phyloP scores from a whole-genome alignment of 768 basidiomycete species.

The Boletellus sp. region DNA sequence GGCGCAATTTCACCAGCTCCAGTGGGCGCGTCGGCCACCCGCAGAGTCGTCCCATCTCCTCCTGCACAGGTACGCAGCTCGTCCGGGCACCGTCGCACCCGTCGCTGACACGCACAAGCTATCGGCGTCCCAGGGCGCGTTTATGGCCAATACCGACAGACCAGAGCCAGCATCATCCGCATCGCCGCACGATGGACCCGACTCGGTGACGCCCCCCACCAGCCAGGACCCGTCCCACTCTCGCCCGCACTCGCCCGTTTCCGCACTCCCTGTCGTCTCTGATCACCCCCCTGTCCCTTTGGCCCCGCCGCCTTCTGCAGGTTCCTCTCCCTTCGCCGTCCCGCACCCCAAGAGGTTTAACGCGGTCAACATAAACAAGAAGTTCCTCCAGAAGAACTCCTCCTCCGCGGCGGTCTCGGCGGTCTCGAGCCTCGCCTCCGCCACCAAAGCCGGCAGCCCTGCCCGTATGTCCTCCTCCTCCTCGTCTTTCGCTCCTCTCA shows the following conservation, averaged over 20 bases:
- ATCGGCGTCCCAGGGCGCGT: conserved; percentile 68
- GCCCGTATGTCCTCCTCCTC: conserved; percentile 43
- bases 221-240: conserved; percentile 4
- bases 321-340: conserved; percentile 24
- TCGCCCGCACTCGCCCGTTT: conserved; percentile 18
- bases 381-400: conserved; percentile 89
- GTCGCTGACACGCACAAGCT: conserved; percentile 6
- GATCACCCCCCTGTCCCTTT: conserved; percentile 13
- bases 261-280: conserved; percentile 11
- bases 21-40: conserved; percentile 1
- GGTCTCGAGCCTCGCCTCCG: conserved; percentile 37
- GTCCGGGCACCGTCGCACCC: neutral
- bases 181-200: conserved; percentile 27
- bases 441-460: conserved; percentile 49
- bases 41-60: neutral
- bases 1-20: conserved; percentile 10
- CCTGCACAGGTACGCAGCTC: conserved; percentile 8
- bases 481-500: conserved; percentile 5
- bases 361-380: conserved; percentile 92
- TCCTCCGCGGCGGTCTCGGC: conserved; percentile 46
- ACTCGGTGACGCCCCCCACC: neutral
- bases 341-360: conserved; percentile 82
- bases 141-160: conserved; percentile 69
- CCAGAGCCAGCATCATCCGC: conserved; percentile 44
- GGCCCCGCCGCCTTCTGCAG: conserved; percentile 3